phyloP scores from a whole-genome alignment of 176 grass and related monocot genomes.

The Aegilops sharonensis region DNA sequence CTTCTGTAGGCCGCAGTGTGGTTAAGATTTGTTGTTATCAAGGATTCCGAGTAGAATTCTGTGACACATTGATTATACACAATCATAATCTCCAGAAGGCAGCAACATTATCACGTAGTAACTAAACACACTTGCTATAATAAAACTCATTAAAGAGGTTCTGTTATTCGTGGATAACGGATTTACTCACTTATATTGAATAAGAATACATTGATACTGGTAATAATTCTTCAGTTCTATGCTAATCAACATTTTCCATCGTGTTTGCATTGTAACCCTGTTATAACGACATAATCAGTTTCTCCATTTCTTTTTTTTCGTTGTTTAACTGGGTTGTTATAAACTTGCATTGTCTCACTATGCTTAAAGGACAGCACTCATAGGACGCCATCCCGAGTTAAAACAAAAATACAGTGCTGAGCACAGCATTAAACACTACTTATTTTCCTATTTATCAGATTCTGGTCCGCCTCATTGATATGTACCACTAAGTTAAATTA shows the following conservation, averaged over 20 bases:
- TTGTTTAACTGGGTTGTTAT: background rate
- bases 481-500: background rate
- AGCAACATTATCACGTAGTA: background rate
- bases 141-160: background rate
- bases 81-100: background rate
- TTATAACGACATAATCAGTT: background rate
- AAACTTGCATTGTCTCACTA: background rate
- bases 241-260: background rate
- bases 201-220: background rate
- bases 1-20: background rate
- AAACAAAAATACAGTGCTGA: background rate
- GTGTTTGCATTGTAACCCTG: background rate
- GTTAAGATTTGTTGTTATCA: slow-evolving; percentile 6
- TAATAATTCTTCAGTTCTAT: background rate
- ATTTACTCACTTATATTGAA: background rate
- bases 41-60: background rate
- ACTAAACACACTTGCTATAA: background rate
- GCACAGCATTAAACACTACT: background rate
- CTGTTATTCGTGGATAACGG: background rate
- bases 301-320: background rate
- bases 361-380: background rate
- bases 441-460: background rate
- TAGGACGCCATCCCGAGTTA: background rate
- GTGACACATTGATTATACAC: background rate
- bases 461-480: background rate